phyloP scores from a whole-genome alignment of 2,329 filamentous ascomycete species.

The Aspergillus fructus region DNA sequence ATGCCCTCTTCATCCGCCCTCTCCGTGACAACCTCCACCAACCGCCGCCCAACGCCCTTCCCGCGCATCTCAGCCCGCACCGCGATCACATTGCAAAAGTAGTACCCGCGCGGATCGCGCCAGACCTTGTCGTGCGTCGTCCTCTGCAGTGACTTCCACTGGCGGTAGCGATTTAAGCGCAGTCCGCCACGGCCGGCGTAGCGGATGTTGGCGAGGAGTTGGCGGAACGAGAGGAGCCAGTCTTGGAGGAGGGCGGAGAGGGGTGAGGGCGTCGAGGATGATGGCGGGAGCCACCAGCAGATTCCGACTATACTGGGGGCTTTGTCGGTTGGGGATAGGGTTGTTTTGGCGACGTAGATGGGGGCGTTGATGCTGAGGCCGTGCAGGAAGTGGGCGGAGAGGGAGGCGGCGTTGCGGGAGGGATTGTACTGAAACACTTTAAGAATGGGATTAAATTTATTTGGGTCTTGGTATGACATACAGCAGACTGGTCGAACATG shows the following conservation, averaged over 20 bases:
- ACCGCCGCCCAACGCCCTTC: slow-evolving; percentile 62
- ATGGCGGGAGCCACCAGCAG: slow-evolving; percentile 69
- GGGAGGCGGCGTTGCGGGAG: slow-evolving; percentile 61
- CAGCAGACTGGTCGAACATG: slow-evolving; percentile 61
- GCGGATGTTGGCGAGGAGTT: slow-evolving; percentile 66
- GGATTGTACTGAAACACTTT: slow-evolving; percentile 52
- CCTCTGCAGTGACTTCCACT: slow-evolving; percentile 68
- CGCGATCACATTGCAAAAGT: slow-evolving; percentile 74
- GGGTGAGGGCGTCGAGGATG: slow-evolving; percentile 44
- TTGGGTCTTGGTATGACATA: slow-evolving; percentile 30
- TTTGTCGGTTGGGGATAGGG: slow-evolving; percentile 52
- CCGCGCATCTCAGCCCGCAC: slow-evolving; percentile 66
- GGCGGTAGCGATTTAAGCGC: slow-evolving; percentile 65
- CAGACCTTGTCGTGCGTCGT: slow-evolving; percentile 62
- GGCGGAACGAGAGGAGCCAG: slow-evolving; percentile 66
- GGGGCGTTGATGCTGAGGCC: slow-evolving; percentile 59
- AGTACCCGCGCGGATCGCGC: slow-evolving; percentile 67
- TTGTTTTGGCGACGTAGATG: slow-evolving; percentile 65
- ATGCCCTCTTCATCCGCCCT: slow-evolving; percentile 64
- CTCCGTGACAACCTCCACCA: slow-evolving; percentile 64
- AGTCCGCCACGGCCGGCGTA: slow-evolving; percentile 67
- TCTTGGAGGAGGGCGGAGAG: slow-evolving; percentile 57
- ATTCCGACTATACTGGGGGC: slow-evolving; percentile 59
- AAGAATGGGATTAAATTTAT: not conserved
- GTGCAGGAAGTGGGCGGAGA: slow-evolving; percentile 64